phyloP scores from a whole-genome alignment of 768 basidiomycete species.

The Rhizopogon vulgaris region DNA sequence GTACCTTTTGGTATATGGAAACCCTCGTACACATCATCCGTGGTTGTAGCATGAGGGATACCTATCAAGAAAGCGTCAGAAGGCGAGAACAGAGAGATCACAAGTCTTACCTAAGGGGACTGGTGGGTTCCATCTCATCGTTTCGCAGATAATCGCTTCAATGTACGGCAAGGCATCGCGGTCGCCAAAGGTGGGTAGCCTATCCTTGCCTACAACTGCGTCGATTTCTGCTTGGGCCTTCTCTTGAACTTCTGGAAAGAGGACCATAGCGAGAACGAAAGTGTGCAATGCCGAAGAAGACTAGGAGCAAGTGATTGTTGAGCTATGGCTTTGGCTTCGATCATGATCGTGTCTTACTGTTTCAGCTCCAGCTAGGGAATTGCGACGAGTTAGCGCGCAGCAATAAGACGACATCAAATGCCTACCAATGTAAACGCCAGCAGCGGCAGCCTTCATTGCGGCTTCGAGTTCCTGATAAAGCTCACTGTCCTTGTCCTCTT shows the following conservation, averaged over 20 bases:
- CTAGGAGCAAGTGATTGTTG: neutral
- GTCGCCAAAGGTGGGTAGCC: conserved; percentile 1
- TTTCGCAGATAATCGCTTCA: conserved; percentile 5
- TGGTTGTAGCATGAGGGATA: neutral
- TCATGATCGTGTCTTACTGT: neutral
- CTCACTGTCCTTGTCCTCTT: too few relatives aligned
- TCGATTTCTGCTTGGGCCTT: conserved; percentile 4
- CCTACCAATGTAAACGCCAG: conserved; percentile 2
- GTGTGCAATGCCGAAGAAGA: conserved; percentile 1
- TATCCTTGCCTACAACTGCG: neutral
- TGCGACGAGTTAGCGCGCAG: neutral
- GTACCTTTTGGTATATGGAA: neutral
- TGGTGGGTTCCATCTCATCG: conserved; percentile 3
- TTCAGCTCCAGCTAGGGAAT: neutral
- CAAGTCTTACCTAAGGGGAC: conserved; percentile 1
- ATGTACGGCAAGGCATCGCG: conserved; percentile 1
- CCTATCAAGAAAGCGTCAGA: neutral
- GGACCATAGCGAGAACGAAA: neutral
- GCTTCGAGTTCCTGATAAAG: neutral
- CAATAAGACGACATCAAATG: neutral
- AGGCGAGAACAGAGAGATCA: neutral
- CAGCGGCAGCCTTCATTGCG: neutral
- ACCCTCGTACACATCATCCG: neutral
- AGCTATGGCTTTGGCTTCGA: neutral
- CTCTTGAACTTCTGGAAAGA: conserved; percentile 6